Base-by-base conservation (phyloP, 2,329 filamentous ascomycete species). In the Trichoderma sp. region DNA sequence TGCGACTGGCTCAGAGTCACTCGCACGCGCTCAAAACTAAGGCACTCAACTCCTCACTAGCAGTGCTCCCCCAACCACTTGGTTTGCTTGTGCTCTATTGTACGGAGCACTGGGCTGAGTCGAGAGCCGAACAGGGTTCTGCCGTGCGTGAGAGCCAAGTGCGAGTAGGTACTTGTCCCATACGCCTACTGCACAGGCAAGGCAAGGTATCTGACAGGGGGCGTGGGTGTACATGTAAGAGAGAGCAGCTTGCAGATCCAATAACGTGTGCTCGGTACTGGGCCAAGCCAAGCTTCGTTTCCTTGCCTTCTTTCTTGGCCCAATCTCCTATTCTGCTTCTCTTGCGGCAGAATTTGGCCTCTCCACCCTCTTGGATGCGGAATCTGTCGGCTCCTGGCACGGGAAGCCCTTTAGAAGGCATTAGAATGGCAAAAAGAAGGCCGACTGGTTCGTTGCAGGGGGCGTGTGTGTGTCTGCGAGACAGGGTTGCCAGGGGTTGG, bases 51-150 rank as follows among this genome's bases (percentile, higher is more conserved):
- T 21, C 60, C 29, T 63, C 60, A 63, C 31, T 63, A 63, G 65
- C 65, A 67, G 31, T 67, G 67, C 67, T 60, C 27, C 45, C 21
- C 21, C 31, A 18, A 53, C 45, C 45, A 53, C 45, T 66, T 29
- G 35, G 29, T 41, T 63, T 45, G 27, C 53, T 21, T 60, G 59
- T 45, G 50, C 68, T 29, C 50, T 56, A 60, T 60, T 45, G 56
- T 29, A 72, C 59, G 69, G 69, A 63, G 69, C 69, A 50, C 62
- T 31, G 60, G 50, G 72, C 72, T 74, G 72, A 74, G 63, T 74
- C 64, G 38, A 59, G 72, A 74, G 72, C 59, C 72, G 64, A 68
- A 29, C 50, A 74, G 69, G 69, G 69, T 72, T 72, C 29, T 71
- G 35, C 68, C 68, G 68, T 63, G 53, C 27, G 35, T 31, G 56